phyloP scores from a whole-genome alignment of 2,329 filamentous ascomycete genomes.

The Aureobasidium vineae region DNA sequence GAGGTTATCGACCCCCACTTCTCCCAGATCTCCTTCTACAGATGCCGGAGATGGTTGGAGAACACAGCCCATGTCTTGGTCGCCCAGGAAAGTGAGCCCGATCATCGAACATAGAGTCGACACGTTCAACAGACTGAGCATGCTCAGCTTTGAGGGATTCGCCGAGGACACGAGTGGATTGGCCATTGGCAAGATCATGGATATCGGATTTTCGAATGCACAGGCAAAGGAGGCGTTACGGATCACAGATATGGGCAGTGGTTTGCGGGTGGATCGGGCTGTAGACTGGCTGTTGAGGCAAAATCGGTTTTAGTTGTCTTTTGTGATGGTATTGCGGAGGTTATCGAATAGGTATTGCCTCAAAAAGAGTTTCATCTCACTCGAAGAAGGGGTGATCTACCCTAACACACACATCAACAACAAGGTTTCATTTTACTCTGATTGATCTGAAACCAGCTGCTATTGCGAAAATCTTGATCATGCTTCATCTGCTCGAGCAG shows the following conservation, averaged over 20 bases:
- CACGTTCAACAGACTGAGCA: constrained; percentile 30
- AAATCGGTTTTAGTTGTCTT: constrained; percentile 26
- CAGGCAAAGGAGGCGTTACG: constrained; percentile 58
- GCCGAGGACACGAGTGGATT: constrained; percentile 56
- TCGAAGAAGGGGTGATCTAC: no score
- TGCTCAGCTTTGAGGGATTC: constrained; percentile 35
- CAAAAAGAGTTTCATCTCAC: neutral
- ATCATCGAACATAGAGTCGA: constrained; percentile 34
- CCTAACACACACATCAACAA: no score
- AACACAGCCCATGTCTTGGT: neutral
- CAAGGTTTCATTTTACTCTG: no score
- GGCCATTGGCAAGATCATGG: constrained; percentile 57
- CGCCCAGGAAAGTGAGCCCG: constrained; percentile 32
- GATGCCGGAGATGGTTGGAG: neutral
- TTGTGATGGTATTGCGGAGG: neutral
- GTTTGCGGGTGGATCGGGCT: constrained; percentile 57
- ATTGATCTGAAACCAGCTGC: no score
- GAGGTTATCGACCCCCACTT: neutral
- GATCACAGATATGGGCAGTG: constrained; percentile 60
- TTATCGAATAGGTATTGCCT: neutral
- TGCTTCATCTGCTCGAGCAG: no score
- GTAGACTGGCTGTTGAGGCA: constrained; percentile 54
- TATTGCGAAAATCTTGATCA: no score
- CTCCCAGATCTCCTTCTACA: neutral
- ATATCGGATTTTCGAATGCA: constrained; percentile 58